A percentile compares a stretch with the other conserved stretches of the same genome.
phyloP scores from a whole-genome alignment of 225 moss, liverwort and hornwort species.

The Sphagnum tenellum region DNA sequence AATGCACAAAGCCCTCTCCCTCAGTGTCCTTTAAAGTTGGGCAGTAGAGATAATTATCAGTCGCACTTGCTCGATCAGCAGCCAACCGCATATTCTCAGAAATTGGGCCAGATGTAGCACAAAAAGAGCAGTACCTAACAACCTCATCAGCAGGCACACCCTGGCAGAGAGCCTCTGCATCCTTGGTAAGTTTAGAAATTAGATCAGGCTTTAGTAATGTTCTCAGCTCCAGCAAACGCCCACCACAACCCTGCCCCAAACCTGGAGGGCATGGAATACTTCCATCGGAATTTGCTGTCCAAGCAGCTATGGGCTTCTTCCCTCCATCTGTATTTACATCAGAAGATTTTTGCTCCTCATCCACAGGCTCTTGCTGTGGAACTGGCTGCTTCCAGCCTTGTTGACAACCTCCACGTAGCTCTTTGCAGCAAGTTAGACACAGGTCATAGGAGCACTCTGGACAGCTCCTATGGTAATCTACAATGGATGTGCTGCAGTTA shows the following conservation, averaged over 20 bases:
- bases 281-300: slow-evolving; percentile 21
- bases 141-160: slow-evolving; percentile 10
- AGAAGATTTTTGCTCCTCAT: too few relatives aligned
- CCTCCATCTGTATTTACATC: too few relatives aligned
- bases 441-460: slow-evolving; percentile 48
- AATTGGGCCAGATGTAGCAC: slow-evolving; percentile 4
- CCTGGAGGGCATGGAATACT: slow-evolving; percentile 46
- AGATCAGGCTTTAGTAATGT: slow-evolving; percentile 31
- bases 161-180: slow-evolving; percentile 25
- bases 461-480: slow-evolving; percentile 63
- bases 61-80: slow-evolving; percentile 22
- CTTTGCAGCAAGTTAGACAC: slow-evolving; percentile 58
- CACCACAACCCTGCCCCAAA: slow-evolving; percentile 42
- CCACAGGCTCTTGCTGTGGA: slow-evolving; percentile 19
- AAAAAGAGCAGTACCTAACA: slow-evolving; percentile 17
- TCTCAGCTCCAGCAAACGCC: slow-evolving; percentile 22
- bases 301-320: background rate
- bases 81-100: slow-evolving; percentile 13
- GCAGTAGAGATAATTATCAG: slow-evolving; percentile 36
- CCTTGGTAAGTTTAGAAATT: slow-evolving; percentile 19
- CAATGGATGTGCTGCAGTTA: slow-evolving; percentile 66
- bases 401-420: slow-evolving; percentile 31
- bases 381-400: slow-evolving; percentile 37
- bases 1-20: slow-evolving; percentile 32
- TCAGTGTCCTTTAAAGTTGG: slow-evolving; percentile 31